Evolutionary conservation across 768 basidiomycete genomes (phyloP), one percentile per base, ranked within the genome.

Genomic region (Hypsizygus marmoreus): DNA sequence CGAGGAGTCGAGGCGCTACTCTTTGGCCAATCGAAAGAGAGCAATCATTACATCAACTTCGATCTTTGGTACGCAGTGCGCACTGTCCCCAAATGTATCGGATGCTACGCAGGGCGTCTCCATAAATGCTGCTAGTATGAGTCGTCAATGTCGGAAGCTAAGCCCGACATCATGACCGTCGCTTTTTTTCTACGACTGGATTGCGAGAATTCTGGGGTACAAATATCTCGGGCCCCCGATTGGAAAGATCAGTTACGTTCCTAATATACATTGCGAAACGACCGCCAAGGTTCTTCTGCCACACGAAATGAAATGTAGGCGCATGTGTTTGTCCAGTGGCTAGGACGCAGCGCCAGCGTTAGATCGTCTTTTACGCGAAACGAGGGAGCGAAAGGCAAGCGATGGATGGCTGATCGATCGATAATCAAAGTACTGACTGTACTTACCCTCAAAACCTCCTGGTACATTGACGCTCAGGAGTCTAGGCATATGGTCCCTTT

Each of bases 401-500:
- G 32, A 20, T 17, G 14, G 20, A 34, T 7, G 17, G 19, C 36
- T 40, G 49, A 55, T 52, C 56, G 33, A 57, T 57, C 56, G 56
- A 52, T 57, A 51, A 57, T 57, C 56, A 47, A 30, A n/a, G n/a
- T n/a, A n/a, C n/a, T n/a, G n/a, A n/a, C n/a, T n/a, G n/a, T n/a
- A n/a, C n/a, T n/a, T n/a, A n/a, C n/a, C n/a, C n/a, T n/a, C n/a
- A n/a, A n/a, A n/a, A n/a, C 35, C 25, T 10, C 16, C 19, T 35
- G 26, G 33, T 38, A 20, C 36, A 16, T 31, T 9, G 28, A 24
- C 32, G 26, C 38, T 46, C 45, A 40, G 38, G 9, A n/a, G n/a
- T n/a, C n/a, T n/a, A n/a, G 20, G 29, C 9, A 46, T 29, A 30
- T 17, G 32, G 37, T 24, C 29, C 19, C 38, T 25, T 40, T 17